phyloP scores from a whole-genome alignment of 306 rosid species.

The Fragaria iinumae region DNA sequence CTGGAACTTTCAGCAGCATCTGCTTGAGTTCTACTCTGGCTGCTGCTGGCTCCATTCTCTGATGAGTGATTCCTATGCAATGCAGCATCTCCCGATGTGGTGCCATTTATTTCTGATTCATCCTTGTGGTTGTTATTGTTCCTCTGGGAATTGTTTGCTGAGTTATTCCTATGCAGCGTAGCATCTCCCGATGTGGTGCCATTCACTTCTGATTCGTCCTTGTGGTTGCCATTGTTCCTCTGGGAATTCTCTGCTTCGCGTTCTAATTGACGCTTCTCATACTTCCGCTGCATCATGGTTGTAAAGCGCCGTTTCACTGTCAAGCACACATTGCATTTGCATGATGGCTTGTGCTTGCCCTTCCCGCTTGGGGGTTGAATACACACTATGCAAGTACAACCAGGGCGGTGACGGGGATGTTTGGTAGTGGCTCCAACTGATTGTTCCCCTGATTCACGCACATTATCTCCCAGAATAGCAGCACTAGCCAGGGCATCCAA shows the following conservation, averaged over 20 bases:
- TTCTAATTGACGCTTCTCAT: slow-evolving; percentile 67
- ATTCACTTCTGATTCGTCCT: slow-evolving; percentile 35
- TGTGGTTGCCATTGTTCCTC: slow-evolving; percentile 32
- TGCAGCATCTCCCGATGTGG: slow-evolving; percentile 29
- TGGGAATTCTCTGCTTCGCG: slow-evolving; percentile 46
- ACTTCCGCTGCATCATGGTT: slow-evolving; percentile 87
- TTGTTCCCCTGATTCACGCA: slow-evolving; percentile 47
- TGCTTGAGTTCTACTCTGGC: slow-evolving; percentile 31
- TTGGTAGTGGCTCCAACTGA: slow-evolving; percentile 74
- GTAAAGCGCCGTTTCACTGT: slow-evolving; percentile 92
- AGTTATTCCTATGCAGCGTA: slow-evolving; percentile 24
- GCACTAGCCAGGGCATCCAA: slow-evolving; percentile 91
- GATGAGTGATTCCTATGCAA: slow-evolving; percentile 28
- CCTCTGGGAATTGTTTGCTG: slow-evolving; percentile 36
- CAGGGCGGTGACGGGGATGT: slow-evolving; percentile 92
- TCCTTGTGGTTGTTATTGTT: slow-evolving; percentile 29
- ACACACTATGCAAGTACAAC: slow-evolving; percentile 94
- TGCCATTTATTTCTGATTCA: slow-evolving; percentile 37
- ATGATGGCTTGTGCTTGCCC: slow-evolving; percentile 81
- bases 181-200: slow-evolving; percentile 37
- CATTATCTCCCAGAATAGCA: slow-evolving; percentile 76
- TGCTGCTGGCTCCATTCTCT: slow-evolving; percentile 38
- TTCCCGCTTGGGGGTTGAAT: slow-evolving; percentile 98
- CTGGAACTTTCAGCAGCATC: slow-evolving; percentile 47
- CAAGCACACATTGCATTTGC: slow-evolving; percentile 90